A percentile compares a stretch with the other conserved stretches of the same genome.
Conservation (phyloP, 129 eudicot species). For the Centrapalus pauciflorus region DNA sequence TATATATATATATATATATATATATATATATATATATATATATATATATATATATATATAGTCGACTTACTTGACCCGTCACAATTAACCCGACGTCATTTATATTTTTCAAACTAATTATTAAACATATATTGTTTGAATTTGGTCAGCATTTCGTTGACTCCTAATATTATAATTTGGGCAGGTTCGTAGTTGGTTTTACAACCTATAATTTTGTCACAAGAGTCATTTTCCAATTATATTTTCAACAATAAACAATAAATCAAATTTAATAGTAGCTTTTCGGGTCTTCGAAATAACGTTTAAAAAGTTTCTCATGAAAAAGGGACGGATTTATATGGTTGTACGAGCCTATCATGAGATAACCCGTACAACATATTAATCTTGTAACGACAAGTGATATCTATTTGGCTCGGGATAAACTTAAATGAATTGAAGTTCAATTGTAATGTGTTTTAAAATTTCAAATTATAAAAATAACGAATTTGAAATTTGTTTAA, state of each 20-base stretch:
- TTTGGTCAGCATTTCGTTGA: slow-evolving; percentile 15
- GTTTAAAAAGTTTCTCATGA: not conserved
- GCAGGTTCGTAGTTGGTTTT: slow-evolving; percentile 32
- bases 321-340: too few relatives aligned
- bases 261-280: not conserved
- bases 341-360: too few relatives aligned
- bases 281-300: slow-evolving; percentile 7
- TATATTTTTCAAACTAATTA: not conserved
- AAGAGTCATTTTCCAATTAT: slow-evolving; percentile 12
- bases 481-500: too few relatives aligned
- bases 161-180: slow-evolving; percentile 3
- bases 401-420: too few relatives aligned
- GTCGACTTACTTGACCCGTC: slow-evolving; percentile 5
- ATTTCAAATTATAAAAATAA: too few relatives aligned
- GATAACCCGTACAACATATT: too few relatives aligned
- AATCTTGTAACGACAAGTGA: too few relatives aligned
- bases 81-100: slow-evolving; percentile 13
- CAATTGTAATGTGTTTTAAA: too few relatives aligned
- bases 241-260: not conserved
- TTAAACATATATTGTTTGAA: slow-evolving; percentile 6
- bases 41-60: not conserved
- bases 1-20: not conserved
- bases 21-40: not conserved
- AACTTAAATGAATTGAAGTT: too few relatives aligned
- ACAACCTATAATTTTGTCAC: slow-evolving; percentile 7